Conservation (phyloP, 495 filamentous ascomycete species). For the Tuber melanosporum region DNA sequence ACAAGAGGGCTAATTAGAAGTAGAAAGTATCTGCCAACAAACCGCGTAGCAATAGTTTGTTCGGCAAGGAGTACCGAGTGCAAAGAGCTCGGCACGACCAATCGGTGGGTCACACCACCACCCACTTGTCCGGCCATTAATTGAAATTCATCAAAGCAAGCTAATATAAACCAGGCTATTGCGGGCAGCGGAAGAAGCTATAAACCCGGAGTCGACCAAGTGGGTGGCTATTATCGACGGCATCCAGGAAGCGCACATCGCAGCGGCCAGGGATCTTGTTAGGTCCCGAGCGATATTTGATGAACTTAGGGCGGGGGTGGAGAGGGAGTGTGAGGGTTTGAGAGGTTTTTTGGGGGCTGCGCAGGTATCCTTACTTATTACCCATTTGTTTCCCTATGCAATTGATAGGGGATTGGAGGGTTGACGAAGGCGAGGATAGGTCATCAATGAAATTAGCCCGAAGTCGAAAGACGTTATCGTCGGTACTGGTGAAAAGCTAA, state of each 20-base stretch:
- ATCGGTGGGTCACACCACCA: constrained; percentile 61
- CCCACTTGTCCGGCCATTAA: not conserved
- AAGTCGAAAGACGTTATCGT: constrained; percentile 79
- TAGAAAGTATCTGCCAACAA: constrained; percentile 53
- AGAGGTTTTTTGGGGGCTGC: constrained; percentile 54
- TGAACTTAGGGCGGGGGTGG: constrained; percentile 55
- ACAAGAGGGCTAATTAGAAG: constrained; percentile 7
- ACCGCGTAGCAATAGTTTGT: constrained; percentile 79
- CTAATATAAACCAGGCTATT: constrained; percentile 53
- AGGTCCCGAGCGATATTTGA: constrained; percentile 54
- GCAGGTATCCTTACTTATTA: constrained; percentile 16
- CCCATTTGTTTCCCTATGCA: not conserved
- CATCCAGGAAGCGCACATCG: constrained; percentile 65
- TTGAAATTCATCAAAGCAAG: constrained; percentile 1
- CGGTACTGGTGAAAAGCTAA: constrained; percentile 85
- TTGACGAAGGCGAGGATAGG: constrained; percentile 38
- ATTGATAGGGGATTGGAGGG: not conserved
- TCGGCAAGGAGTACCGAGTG: constrained; percentile 83
- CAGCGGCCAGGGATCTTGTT: constrained; percentile 58
- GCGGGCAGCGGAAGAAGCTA: constrained; percentile 58
- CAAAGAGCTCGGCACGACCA: constrained; percentile 88
- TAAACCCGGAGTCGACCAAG: constrained; percentile 54
- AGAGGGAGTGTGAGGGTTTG: constrained; percentile 60
- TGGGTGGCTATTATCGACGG: constrained; percentile 65
- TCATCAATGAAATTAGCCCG: constrained; percentile 61